Evolutionary conservation across 306 rosid genomes (phyloP), one percentile per base, ranked within the genome.

Genomic region (Citrullus amarus): DNA sequence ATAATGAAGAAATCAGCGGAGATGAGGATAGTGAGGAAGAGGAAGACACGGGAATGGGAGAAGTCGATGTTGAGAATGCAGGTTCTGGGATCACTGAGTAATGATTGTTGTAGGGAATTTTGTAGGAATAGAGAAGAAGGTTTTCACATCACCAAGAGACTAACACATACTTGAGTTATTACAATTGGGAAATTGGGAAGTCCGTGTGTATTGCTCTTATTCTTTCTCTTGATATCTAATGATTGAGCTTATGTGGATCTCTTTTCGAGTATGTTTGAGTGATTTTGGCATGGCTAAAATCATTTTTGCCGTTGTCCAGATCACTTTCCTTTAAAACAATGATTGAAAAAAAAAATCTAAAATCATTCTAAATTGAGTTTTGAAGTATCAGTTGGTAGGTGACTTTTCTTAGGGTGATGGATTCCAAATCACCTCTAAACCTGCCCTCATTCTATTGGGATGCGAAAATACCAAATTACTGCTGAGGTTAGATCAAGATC

Each of bases 31-130:
- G 97, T 11, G 99, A 95, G 70, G 99, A 92, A 81, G 99, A 95
- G 84, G 99, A 95, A 82, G 99, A 95, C 82, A 88, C 92, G 0
- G 99, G 99, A 44, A 95, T 95, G 97, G 97, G 99, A 8, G 97
- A 91, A 20, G 85, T 95, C 68, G 96, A 95, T 77, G 82, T 91
- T 58, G 98, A 92, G 71, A 85, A 87, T 51, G 86, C 85, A 36
- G 92, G 92, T 53, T 36, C 89, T 16, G 88, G 58, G 61, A 82
- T 92, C 66, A 86, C 90, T 0, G 97, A 89, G 81, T 92, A 88
- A 89, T 80, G 81, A 25, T 57, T 78, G 68, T 60, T 58, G 61
- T 60, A 73, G 4, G 44, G 43, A 74, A 74, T 30, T 48, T 48
- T 48, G 54, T 48, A 48, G 54, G 54, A 12, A 53, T 6, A 53